Evolutionary conservation across 106 monocot species (phyloP).

Genomic region (Vanilla planifolia): DNA sequence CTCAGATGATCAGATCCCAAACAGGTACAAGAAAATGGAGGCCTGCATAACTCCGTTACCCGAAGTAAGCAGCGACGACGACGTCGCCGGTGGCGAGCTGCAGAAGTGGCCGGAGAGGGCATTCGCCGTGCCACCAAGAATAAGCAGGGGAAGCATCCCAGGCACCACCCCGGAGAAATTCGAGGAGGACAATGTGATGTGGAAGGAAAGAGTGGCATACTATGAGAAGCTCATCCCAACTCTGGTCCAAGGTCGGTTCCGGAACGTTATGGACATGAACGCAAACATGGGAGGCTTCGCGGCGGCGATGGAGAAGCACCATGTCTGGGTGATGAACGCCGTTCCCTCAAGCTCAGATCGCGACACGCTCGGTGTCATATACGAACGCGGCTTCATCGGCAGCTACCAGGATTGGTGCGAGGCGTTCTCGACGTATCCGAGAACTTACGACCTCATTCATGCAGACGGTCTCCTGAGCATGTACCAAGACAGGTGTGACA

Average conservation of each 20-base stretch:
- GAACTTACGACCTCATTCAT: constrained; percentile 32
- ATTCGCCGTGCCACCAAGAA: constrained; percentile 23
- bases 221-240: constrained; percentile 17
- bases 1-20: background rate
- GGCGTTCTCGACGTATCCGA: too few species aligned
- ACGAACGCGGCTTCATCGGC: constrained; percentile 23
- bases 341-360: constrained; percentile 17
- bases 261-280: constrained; percentile 33
- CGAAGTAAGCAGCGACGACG: constrained; percentile 5
- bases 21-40: constrained; percentile 33
- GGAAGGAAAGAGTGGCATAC: constrained; percentile 6
- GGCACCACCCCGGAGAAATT: constrained; percentile 17
- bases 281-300: constrained; percentile 29
- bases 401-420: constrained; percentile 29
- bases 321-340: constrained; percentile 25
- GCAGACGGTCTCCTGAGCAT: constrained; percentile 22
- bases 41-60: constrained; percentile 26
- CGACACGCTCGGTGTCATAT: constrained; percentile 22
- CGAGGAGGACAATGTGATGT: constrained; percentile 24
- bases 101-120: constrained; percentile 18
- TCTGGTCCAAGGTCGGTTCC: constrained; percentile 10
- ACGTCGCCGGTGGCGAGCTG: constrained; percentile 20
- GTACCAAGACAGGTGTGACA: constrained; percentile 25
- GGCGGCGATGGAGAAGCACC: constrained; percentile 16
- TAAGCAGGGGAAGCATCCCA: constrained; percentile 14